Conservation (phyloP, 768 basidiomycete species). For the Termitomyces sp. region DNA sequence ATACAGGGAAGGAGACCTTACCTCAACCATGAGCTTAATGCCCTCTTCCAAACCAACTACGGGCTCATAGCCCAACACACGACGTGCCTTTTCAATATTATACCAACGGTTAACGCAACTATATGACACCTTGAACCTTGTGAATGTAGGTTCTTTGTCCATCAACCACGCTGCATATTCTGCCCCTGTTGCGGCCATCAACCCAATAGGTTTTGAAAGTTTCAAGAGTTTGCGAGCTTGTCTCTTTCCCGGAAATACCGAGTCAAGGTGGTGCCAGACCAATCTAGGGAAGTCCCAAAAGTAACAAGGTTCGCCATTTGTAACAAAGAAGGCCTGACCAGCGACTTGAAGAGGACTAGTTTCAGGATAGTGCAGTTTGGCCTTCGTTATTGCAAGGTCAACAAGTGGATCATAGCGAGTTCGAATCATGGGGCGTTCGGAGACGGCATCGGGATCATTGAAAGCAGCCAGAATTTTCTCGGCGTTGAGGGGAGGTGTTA, state of each 20-base stretch:
- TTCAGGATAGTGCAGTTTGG: constrained; percentile 37
- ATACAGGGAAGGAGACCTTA: constrained; percentile 25
- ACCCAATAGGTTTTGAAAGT: constrained; percentile 59
- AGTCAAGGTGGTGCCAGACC: constrained; percentile 71
- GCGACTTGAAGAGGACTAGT: constrained; percentile 71
- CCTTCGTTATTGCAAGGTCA: constrained; percentile 45
- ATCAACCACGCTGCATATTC: constrained; percentile 71
- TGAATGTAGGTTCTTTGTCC: constrained; percentile 83
- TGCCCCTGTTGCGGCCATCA: constrained; percentile 62
- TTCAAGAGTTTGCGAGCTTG: constrained; percentile 30
- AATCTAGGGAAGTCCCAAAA: constrained; percentile 92
- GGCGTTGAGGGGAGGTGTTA: constrained; percentile 54
- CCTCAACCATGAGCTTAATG: constrained; percentile 70
- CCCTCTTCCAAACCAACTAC: constrained; percentile 87
- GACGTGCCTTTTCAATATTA: constrained; percentile 90
- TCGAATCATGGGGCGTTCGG: constrained; percentile 55
- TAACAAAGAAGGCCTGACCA: constrained; percentile 94
- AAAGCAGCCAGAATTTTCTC: constrained; percentile 53
- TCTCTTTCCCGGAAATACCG: constrained; percentile 50
- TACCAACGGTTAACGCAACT: constrained; percentile 79
- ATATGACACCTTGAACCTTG: constrained; percentile 76
- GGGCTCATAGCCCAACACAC: constrained; percentile 92
- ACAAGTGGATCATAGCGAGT: constrained; percentile 81
- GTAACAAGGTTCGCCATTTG: constrained; percentile 92
- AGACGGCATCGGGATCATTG: constrained; percentile 34